Base-by-base conservation (phyloP, 306 rosid genomes). In the Clitoria ternatea region DNA sequence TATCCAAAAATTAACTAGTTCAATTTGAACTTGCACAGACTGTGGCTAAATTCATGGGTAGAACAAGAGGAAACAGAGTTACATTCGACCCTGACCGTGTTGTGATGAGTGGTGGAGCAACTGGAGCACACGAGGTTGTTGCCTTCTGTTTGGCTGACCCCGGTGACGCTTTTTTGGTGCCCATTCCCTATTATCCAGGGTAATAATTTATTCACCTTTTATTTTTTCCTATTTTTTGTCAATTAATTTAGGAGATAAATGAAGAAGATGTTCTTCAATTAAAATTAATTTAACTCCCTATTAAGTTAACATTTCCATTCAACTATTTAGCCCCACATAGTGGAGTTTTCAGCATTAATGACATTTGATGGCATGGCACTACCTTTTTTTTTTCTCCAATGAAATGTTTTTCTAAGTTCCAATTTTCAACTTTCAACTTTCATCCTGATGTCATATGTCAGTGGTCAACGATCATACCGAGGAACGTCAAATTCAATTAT, bases 31-130 rank as follows among this genome's bases (percentile, higher is more conserved):
- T 76, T 73, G 13, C 0, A 43, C 89, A 93, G 98, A 97, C 88
- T 62, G 89, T 93, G 69, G 96, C 98, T 5, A 87, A 87, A n/a
- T 93, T 93, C 69, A 90, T 93, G 97, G 73, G 43, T 6, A 90
- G 72, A 77, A 79, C 81, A 7, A 93, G 98, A 82, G 94, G 96
- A 64, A 77, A 90, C 69, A 79, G 80, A 76, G 91, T 88, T 3
- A 81, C 19, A 2, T 93, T 90, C 24, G 88, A 88, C 39, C 88
- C 98, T 0, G 90, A 90, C 40, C 90, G 97, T 47, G 81, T 93
- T 57, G 96, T 90, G 1, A 90, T 93, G 97, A 90, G 96, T 20
- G 94, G 98, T 35, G 97, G 97, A 69, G 97, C 98, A 26, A 93
- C 98, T 2, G 97, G 98, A 35, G 98, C 97, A 66, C 96, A 88